A percentile compares a stretch with the other conserved stretches of the same genome.
phyloP scores from a whole-genome alignment of 2,329 filamentous ascomycete genomes.

The Penicillium sp. region DNA sequence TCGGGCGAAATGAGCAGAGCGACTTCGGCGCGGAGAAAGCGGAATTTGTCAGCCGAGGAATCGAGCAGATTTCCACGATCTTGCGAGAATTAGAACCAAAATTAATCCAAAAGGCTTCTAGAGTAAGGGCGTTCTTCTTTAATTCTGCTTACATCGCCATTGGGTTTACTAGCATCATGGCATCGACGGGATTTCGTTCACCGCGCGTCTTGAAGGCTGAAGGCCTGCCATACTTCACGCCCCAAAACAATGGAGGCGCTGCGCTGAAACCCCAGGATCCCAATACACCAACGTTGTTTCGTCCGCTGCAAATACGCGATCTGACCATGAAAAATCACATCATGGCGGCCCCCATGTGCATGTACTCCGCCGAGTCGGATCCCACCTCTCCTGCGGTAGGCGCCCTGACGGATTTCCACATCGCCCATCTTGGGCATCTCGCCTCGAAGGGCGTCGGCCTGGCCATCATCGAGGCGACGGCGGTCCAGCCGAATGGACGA shows the following conservation, averaged over 20 bases:
- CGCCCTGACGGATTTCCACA: slow-evolving; percentile 72
- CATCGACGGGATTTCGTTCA: slow-evolving; percentile 9
- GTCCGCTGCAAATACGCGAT: slow-evolving; percentile 52
- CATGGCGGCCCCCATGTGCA: slow-evolving; percentile 59
- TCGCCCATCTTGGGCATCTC: slow-evolving; percentile 75
- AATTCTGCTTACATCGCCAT: background rate
- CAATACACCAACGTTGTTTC: slow-evolving; percentile 52
- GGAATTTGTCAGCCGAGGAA: background rate
- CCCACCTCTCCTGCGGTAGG: slow-evolving; percentile 42
- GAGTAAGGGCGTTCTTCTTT: background rate
- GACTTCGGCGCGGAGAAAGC: background rate
- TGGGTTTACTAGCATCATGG: slow-evolving; percentile 2
- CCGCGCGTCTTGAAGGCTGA: slow-evolving; percentile 15
- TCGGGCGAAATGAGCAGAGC: background rate
- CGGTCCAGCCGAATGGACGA: slow-evolving; percentile 68
- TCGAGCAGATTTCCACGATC: background rate
- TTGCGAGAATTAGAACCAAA: background rate
- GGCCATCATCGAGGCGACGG: slow-evolving; percentile 70
- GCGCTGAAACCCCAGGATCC: slow-evolving; percentile 34
- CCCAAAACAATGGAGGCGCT: slow-evolving; percentile 35
- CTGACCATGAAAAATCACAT: slow-evolving; percentile 62
- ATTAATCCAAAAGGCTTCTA: background rate
- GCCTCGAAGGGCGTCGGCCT: slow-evolving; percentile 68
- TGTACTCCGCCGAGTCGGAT: slow-evolving; percentile 58
- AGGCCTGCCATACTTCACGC: slow-evolving; percentile 38